Evolutionary conservation across 2,329 filamentous ascomycete genomes (phyloP).

Genomic region (Talaromyces sp.): DNA sequence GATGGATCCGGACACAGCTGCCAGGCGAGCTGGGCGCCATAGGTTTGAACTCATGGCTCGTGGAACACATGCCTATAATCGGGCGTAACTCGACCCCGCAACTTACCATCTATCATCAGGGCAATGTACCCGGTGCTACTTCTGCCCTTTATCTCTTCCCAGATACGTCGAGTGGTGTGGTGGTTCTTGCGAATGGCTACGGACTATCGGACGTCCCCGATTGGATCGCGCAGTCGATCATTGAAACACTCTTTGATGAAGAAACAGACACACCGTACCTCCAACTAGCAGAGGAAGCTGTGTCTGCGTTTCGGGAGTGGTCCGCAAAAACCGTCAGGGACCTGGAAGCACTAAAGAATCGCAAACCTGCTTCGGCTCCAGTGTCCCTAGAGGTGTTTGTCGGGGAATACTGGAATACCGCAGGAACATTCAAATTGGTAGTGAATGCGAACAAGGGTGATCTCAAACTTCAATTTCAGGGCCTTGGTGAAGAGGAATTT

Average conservation of each 20-base stretch:
- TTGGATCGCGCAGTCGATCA: conserved; percentile 1
- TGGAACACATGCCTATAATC: neutral
- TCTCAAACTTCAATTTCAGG: conserved; percentile 2
- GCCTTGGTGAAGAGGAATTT: neutral
- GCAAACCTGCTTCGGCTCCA: neutral
- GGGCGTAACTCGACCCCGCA: neutral
- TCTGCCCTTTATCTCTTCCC: conserved; percentile 5
- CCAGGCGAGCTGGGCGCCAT: neutral
- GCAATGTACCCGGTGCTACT: neutral
- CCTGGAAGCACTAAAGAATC: neutral
- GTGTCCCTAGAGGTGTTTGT: neutral
- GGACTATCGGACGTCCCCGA: neutral
- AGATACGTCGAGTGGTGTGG: neutral
- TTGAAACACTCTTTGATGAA: neutral
- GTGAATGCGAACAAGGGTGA: neutral
- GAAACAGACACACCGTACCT: neutral
- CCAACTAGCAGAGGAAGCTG: neutral
- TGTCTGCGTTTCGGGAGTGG: neutral
- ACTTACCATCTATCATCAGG: conserved; percentile 5
- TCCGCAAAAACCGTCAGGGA: neutral
- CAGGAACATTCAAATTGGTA: neutral
- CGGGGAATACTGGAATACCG: neutral
- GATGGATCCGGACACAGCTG: neutral
- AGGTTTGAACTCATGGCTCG: neutral
- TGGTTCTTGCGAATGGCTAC: neutral